Percentiles rank a stretch among this genome's conserved stretches.
These are phyloP conservation scores for Chenopodium album DNA, from an alignment of 148 eudicot species.

Conservation along the genomic window DNA sequence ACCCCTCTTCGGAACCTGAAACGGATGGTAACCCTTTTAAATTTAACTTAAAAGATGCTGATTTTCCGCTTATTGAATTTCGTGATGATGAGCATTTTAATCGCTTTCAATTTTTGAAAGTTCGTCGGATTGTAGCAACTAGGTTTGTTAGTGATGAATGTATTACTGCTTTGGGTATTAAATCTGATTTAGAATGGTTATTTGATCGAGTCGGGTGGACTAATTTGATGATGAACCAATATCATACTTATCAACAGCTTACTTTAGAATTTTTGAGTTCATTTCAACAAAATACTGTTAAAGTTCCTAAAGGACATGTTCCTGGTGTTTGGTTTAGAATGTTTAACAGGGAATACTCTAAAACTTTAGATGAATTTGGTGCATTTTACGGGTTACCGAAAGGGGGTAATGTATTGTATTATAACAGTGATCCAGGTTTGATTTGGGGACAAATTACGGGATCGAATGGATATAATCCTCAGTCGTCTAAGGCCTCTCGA, in stretches of 20 bases:
- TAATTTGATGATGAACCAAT: background rate
- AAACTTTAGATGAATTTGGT: background rate
- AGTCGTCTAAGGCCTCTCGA: background rate
- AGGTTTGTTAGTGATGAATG: background rate
- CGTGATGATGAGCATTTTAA: background rate
- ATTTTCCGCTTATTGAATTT: background rate
- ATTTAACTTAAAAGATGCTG: background rate
- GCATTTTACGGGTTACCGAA: background rate
- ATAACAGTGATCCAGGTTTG: conserved; percentile 1
- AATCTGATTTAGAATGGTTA: background rate
- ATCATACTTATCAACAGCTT: background rate
- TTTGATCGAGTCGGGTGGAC: background rate
- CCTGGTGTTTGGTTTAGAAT: background rate
- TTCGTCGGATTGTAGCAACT: background rate
- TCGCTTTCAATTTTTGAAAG: background rate
- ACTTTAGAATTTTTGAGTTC: background rate
- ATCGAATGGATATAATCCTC: background rate
- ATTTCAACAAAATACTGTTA: background rate
- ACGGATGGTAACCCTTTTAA: background rate
- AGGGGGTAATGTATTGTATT: background rate
- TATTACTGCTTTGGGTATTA: background rate
- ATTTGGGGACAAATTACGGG: background rate
- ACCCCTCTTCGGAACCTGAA: background rate
- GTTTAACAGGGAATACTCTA: background rate
- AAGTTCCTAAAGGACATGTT: background rate